Base-by-base conservation (phyloP, 306 rosid species). In the Arachis stenosperma region DNA sequence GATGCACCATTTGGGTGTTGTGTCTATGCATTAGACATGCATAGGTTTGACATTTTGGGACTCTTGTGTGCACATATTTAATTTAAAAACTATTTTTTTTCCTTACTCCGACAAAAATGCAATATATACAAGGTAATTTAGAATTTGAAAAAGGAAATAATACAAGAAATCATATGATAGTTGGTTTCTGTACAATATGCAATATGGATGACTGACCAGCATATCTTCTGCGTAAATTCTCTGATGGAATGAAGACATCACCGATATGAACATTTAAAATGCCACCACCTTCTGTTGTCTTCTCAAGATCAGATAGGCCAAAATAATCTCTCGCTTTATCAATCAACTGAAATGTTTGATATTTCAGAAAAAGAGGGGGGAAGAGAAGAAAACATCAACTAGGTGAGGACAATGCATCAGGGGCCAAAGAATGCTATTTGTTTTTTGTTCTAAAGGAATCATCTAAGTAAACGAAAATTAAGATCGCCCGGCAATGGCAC, bases 231-330 rank as follows among this genome's bases (percentile, higher is more conserved):
- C 76, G 71, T 70, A 82, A 71, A 82, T 83, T 81, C 78, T 81
- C 81, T 11, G 91, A 81, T 48, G 92, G 88, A 71, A 83, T 60
- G 65, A 94, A 84, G 43, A 84, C 98, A 85, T 94, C 87, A 3
- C 96, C 98, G 30, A 91, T 81, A 78, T 81, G 89, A 73, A 94
- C 78, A 60, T 85, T 94, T 48, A 94, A 90, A 62, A 85, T 22
- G 48, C 98, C 97, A 55, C 98, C 96, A 75, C 86, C 87, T 63
- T 83, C 58, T 61, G 96, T 88, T 69, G 9, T 73, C 82, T 89
- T 89, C 89, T 94, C 98, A 77, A 91, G 89, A 76, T 80, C 89
- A 62, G 87, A 88, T 27, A 94, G 86, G 58, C 97, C 96, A 81
- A 94, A 68, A 69, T 81, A 84, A 11, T 85, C 87, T 80, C 98